Conservation (phyloP, 352 stramenopile genomes). For the Pilasporangium apinafurcum region DNA sequence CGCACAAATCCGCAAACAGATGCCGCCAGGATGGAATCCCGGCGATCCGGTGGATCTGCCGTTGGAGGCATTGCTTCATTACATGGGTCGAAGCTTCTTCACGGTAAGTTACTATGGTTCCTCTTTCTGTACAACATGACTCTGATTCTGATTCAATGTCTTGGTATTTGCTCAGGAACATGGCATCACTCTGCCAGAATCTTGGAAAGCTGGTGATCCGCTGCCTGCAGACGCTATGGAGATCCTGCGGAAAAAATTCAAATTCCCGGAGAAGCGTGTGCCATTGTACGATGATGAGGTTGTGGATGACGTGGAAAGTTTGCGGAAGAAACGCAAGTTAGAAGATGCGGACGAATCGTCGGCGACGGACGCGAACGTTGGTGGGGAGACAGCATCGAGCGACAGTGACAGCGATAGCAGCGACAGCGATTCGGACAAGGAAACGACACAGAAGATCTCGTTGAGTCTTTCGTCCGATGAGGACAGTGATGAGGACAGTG, state of each 20-base stretch:
- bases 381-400: constrained; percentile 25
- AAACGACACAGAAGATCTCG: constrained; percentile 55
- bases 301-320: constrained; percentile 55
- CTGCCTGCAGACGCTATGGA: constrained; percentile 71
- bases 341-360: constrained; percentile 15
- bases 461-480: constrained; percentile 65
- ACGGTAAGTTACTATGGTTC: constrained; percentile 16
- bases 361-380: constrained; percentile 12
- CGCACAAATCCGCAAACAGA: constrained; percentile 67
- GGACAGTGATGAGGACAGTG: constrained; percentile 34
- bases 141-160: not conserved
- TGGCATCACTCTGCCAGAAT: constrained; percentile 57
- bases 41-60: constrained; percentile 76
- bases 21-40: constrained; percentile 72
- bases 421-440: constrained; percentile 49
- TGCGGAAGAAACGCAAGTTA: constrained; percentile 66
- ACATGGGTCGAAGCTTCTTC: constrained; percentile 76
- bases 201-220: constrained; percentile 65
- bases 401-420: constrained; percentile 46
- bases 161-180: constrained; percentile 33
- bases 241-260: constrained; percentile 74
- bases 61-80: constrained; percentile 69
- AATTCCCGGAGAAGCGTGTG: constrained; percentile 58
- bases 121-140: not conserved
- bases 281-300: constrained; percentile 72